Evolutionary conservation across 192 early-diverging fungal species (phyloP), one percentile per base, ranked within the genome.

Genomic region (Coemansia aciculifera): DNA sequence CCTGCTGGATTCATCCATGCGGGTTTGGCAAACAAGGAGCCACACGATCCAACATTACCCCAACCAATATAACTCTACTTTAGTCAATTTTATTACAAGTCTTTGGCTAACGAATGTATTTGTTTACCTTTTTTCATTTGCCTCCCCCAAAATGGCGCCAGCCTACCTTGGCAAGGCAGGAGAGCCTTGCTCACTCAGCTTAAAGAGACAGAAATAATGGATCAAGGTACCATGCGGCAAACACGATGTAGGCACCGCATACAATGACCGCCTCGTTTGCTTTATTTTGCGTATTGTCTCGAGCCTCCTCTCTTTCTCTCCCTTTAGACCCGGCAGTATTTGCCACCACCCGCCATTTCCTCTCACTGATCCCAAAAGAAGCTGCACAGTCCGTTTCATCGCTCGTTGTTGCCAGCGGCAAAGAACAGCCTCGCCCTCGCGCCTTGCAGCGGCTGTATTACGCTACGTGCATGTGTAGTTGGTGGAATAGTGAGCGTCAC

Each of bases 361-460:
- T 56, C 52, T 56, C 52, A 17, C 52, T 34, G 17, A 10, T 34
- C 17, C 29, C 59, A 23, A 34, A 32, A 13, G 3, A 19, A 19
- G 32, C 15, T 8, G 54, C 13, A 32, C 54, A 38, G 39, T 39
- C 10, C 34, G 9, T 59, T 59, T 19, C n/a, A 19, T 13, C 29
- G 8, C 57, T 19, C 15, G 29, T 17, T 59, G 36, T 60, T 60
- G 32, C 21, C 21, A 9, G 32, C 59, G 59, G 32, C 59, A 60
- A 60, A 21, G 29, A 38, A 19, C 59, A 38, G 59, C 59, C 59
- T 10, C 36, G 34, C 19, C 34, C 17, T 34, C 36, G 36, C 59
- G 59, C 59, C 59, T 60, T 60, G 59, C 59, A 60, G 59, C 59
- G 59, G 59, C 21, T 60, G 59, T 60, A 60, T 60, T 57, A 57